Percentiles rank a stretch among this genome's conserved stretches.
Conservation (phyloP, 2,329 filamentous ascomycete species). For the Colletotrichum karsti region DNA sequence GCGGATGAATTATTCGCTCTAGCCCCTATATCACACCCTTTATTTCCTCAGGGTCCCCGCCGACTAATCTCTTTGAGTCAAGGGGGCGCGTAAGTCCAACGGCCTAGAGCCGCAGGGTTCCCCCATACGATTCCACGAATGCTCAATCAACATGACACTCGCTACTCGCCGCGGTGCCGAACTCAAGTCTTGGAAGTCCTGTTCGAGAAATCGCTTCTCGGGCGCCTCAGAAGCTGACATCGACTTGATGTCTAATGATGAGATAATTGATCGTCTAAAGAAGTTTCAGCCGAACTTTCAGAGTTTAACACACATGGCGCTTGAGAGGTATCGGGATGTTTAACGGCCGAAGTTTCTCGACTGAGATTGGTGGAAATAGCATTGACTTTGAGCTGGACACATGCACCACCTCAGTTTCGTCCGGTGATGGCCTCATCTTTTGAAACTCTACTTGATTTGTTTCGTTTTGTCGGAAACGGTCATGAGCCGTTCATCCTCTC, state of each 20-base stretch:
- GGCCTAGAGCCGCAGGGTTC: not conserved
- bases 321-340: not conserved
- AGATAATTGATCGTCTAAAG: not conserved
- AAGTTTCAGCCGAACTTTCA: not conserved
- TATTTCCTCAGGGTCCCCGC: conserved; percentile 3
- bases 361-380: not conserved
- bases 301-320: not conserved
- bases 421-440: conserved; percentile 9
- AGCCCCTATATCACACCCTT: conserved; percentile 8
- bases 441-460: not conserved
- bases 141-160: conserved; percentile 9
- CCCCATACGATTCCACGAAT: conserved; percentile 8
- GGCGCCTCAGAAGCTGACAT: not conserved
- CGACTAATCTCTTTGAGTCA: conserved; percentile 15
- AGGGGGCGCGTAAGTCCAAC: not conserved
- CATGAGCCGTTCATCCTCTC: not conserved
- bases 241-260: not conserved
- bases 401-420: conserved; percentile 13
- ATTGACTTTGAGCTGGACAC: conserved; percentile 1
- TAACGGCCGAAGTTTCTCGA: not conserved
- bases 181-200: not conserved
- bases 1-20: conserved; percentile 7
- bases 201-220: not conserved
- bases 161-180: not conserved
- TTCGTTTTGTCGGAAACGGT: not conserved